Conservation (phyloP, 2,329 filamentous ascomycete genomes). For the Trichoderma koningii region DNA sequence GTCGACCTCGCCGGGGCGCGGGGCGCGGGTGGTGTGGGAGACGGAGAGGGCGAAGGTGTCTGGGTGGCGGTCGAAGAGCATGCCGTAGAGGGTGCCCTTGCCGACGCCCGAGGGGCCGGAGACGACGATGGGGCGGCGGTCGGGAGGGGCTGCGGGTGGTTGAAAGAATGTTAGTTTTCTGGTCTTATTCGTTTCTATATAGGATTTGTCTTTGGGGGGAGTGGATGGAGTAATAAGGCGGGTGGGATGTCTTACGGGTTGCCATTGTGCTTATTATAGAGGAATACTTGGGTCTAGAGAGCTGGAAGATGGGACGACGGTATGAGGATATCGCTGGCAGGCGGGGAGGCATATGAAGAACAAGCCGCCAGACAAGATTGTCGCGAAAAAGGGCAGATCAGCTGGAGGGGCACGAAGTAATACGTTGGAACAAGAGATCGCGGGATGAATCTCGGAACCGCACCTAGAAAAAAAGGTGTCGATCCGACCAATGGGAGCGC, state of each 20-base stretch:
- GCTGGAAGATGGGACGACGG: slow-evolving; percentile 2
- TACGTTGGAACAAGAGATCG: not conserved
- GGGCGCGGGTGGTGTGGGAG: slow-evolving; percentile 77
- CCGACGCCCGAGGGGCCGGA: slow-evolving; percentile 77
- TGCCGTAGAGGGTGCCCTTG: slow-evolving; percentile 76
- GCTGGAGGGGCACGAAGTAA: slow-evolving; percentile 4
- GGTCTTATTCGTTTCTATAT: not conserved
- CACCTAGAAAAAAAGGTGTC: too few relatives aligned
- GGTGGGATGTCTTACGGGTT: slow-evolving; percentile 30
- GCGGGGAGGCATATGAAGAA: slow-evolving; percentile 26
- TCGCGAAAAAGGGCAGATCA: too few relatives aligned
- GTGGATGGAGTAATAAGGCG: too few relatives aligned
- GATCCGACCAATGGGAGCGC: not conserved
- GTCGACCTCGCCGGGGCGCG: slow-evolving; percentile 72
- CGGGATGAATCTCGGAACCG: not conserved
- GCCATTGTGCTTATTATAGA: slow-evolving; percentile 31
- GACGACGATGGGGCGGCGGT: slow-evolving; percentile 69
- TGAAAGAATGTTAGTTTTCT: not conserved
- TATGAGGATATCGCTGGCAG: slow-evolving; percentile 27
- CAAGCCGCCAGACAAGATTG: not conserved
- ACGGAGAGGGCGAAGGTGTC: slow-evolving; percentile 58
- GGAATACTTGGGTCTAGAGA: slow-evolving; percentile 1
- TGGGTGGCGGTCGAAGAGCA: slow-evolving; percentile 62
- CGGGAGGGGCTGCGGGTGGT: slow-evolving; percentile 40
- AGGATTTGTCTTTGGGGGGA: not conserved